Evolutionary conservation across 2,329 filamentous ascomycete species (phyloP).

Genomic region (Dactylellina haptotyla): DNA sequence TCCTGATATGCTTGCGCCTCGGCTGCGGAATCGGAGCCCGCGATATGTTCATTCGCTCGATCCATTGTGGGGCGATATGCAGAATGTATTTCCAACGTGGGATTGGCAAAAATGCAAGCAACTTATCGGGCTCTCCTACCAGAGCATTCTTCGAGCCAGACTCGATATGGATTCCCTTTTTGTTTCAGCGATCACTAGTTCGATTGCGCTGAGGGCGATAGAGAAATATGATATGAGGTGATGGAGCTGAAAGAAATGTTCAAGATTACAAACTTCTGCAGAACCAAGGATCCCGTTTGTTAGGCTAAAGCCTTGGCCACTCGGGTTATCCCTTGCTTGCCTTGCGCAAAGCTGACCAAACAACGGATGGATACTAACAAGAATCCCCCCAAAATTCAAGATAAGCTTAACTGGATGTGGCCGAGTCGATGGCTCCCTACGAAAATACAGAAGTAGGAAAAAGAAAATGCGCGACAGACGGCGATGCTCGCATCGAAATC

Average conservation of each 20-base stretch:
- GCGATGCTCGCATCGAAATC: slow-evolving; percentile 23
- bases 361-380: slow-evolving; percentile 4
- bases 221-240: slow-evolving; percentile 28
- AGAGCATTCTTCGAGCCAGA: slow-evolving; percentile 3
- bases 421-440: slow-evolving; percentile 22
- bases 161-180: slow-evolving; percentile 14
- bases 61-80: slow-evolving; percentile 20
- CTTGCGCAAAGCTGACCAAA: slow-evolving; percentile 26
- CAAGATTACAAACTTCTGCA: slow-evolving; percentile 19
- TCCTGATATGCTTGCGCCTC: slow-evolving; percentile 35
- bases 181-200: slow-evolving; percentile 26
- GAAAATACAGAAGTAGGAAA: slow-evolving; percentile 4
- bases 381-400: not conserved
- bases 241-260: slow-evolving; percentile 30
- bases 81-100: slow-evolving; percentile 3
- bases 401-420: slow-evolving; percentile 50
- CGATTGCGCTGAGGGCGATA: slow-evolving; percentile 17
- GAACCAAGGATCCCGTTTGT: slow-evolving; percentile 42
- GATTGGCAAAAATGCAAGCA: slow-evolving; percentile 9
- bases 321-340: slow-evolving; percentile 28
- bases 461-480: slow-evolving; percentile 23
- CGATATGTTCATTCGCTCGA: slow-evolving; percentile 41
- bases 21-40: slow-evolving; percentile 36
- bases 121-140: slow-evolving; percentile 15
- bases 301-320: slow-evolving; percentile 39